A percentile compares a stretch with the other conserved stretches of the same genome.
phyloP scores from a whole-genome alignment of 352 stramenopile genomes.

The Albugo candida region DNA sequence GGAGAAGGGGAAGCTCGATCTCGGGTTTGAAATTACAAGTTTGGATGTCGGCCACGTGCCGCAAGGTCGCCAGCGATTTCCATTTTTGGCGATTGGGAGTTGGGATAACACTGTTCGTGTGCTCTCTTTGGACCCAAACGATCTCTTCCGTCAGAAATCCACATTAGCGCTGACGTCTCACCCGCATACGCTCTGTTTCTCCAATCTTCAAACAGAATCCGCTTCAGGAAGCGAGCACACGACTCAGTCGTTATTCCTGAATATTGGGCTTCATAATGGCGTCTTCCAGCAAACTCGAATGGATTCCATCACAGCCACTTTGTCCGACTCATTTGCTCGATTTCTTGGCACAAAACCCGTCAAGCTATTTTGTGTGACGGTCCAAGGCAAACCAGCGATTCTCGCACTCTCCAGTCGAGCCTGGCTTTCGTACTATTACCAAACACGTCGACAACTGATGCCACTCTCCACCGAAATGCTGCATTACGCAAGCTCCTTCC shows the following conservation, averaged over 20 bases:
- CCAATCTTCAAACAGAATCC: slow-evolving; percentile 60
- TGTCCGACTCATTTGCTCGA: slow-evolving; percentile 78
- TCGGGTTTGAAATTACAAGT: slow-evolving; percentile 93
- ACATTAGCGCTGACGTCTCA: slow-evolving; percentile 65
- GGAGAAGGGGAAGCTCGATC: slow-evolving; percentile 86
- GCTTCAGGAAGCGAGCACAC: slow-evolving; percentile 12
- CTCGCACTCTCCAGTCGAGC: slow-evolving; percentile 88
- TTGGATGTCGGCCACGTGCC: slow-evolving; percentile 94
- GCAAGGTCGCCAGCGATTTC: slow-evolving; percentile 82
- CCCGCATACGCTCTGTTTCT: slow-evolving; percentile 62
- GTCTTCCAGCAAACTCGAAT: slow-evolving; percentile 85
- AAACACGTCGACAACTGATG: slow-evolving; percentile 81
- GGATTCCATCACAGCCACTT: slow-evolving; percentile 69
- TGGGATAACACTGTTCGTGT: slow-evolving; percentile 86
- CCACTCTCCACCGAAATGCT: slow-evolving; percentile 92
- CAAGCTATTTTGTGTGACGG: slow-evolving; percentile 84
- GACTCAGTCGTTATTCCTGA: slow-evolving; percentile 54
- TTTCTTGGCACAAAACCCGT: slow-evolving; percentile 91
- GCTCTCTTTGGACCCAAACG: slow-evolving; percentile 86
- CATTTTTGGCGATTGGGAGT: slow-evolving; percentile 92
- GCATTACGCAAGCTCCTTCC: slow-evolving; percentile 90
- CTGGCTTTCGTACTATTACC: slow-evolving; percentile 91
- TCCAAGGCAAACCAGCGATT: slow-evolving; percentile 81
- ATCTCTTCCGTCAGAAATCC: slow-evolving; percentile 76
- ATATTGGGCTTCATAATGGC: slow-evolving; percentile 88